A percentile compares a stretch with the other conserved stretches of the same genome.
phyloP scores from a whole-genome alignment of 148 eudicot genomes.

The Arbutus unedo region DNA sequence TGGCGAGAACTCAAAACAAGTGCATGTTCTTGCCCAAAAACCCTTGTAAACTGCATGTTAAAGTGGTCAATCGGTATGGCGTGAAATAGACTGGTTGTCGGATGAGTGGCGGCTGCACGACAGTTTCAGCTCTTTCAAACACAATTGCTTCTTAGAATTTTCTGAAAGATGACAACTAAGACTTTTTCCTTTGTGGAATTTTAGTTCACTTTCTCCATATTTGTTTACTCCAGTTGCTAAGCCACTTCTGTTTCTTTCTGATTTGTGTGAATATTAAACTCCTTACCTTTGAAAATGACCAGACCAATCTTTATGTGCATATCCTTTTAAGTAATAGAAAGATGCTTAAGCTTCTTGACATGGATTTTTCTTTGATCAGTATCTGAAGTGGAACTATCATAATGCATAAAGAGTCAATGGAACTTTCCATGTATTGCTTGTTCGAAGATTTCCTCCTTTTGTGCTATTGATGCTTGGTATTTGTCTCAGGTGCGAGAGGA shows the following conservation, averaged over 20 bases:
- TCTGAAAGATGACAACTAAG: not conserved
- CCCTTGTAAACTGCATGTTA: not conserved
- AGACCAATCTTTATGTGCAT: not conserved
- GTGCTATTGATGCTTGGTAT: not conserved
- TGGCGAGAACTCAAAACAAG: not conserved
- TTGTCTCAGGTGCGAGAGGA: slow-evolving; percentile 72
- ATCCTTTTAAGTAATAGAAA: not conserved
- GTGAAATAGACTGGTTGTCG: not conserved
- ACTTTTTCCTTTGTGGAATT: not conserved
- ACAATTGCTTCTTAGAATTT: not conserved
- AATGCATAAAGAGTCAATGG: not conserved
- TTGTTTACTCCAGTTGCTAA: not conserved
- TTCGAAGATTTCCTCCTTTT: slow-evolving; percentile 2
- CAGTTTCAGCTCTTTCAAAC: not conserved
- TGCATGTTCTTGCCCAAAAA: not conserved
- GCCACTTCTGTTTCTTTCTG: not conserved
- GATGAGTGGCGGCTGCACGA: slow-evolving; percentile 1
- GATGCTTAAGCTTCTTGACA: not conserved
- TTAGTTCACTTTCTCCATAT: not conserved
- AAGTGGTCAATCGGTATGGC: not conserved
- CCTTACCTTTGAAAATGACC: not conserved
- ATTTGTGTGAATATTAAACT: not conserved
- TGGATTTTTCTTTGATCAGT: not conserved
- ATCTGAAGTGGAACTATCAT: not conserved
- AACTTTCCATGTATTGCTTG: not conserved